These are phyloP conservation scores for Chaetomium strumarium DNA, from an alignment of 2,329 filamentous ascomycete species.

Conservation along the genomic window DNA sequence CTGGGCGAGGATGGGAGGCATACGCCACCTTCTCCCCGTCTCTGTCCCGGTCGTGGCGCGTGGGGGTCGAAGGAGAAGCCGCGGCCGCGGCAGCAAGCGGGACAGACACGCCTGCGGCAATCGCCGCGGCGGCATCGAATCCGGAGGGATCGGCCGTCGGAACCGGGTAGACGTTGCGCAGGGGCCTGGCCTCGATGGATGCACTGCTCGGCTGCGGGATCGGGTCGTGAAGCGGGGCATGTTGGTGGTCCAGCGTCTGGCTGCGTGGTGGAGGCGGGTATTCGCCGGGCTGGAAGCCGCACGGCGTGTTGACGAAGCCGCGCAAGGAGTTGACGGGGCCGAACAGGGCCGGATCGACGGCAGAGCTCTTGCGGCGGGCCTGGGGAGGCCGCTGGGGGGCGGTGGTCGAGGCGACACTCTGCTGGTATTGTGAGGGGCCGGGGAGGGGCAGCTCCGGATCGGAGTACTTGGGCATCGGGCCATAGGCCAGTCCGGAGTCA, in stretches of 20 bases:
- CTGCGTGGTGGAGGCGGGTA: constrained; percentile 24
- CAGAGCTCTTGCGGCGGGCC: constrained; percentile 38
- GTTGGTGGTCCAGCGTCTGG: constrained; percentile 4
- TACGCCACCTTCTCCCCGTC: not conserved
- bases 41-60: constrained; percentile 6
- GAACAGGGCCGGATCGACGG: constrained; percentile 54
- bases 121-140: constrained; percentile 51
- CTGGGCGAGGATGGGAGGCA: constrained; percentile 38
- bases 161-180: constrained; percentile 62
- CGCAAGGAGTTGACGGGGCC: constrained; percentile 57
- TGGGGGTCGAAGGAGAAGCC: constrained; percentile 5
- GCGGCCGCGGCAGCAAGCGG: not conserved
- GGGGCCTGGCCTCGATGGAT: constrained; percentile 33
- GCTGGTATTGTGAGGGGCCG: constrained; percentile 34
- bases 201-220: constrained; percentile 32
- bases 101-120: constrained; percentile 43
- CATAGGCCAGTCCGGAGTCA: constrained; percentile 39
- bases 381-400: constrained; percentile 26
- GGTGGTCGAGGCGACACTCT: constrained; percentile 29
- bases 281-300: constrained; percentile 42
- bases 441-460: constrained; percentile 23
- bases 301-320: constrained; percentile 50
- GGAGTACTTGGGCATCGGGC: constrained; percentile 28
- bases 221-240: constrained; percentile 34
- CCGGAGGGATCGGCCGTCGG: constrained; percentile 58